Percentiles rank a stretch among this genome's conserved stretches.
phyloP scores from a whole-genome alignment of 305 asterid species.

The Fraxinus xanthoxyloides region DNA sequence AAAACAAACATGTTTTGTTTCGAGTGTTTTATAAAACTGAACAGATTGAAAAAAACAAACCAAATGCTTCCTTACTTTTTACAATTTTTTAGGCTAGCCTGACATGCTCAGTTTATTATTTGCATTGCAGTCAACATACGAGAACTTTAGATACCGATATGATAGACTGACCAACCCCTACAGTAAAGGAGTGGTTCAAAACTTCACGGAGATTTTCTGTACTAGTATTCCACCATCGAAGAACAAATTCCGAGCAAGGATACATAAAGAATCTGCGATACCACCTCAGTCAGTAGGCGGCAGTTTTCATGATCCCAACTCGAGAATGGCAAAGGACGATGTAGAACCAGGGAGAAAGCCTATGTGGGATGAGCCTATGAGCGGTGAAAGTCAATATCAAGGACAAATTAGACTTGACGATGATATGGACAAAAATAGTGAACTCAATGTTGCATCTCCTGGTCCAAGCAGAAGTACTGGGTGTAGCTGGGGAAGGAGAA shows the following conservation, averaged over 20 bases:
- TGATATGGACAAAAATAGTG: background rate
- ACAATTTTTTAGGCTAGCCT: background rate
- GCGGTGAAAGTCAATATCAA: slow-evolving; percentile 25
- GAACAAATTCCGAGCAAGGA: slow-evolving; percentile 67
- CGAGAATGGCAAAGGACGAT: slow-evolving; percentile 29
- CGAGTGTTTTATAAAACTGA: background rate
- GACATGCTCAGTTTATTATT: background rate
- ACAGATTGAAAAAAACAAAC: background rate
- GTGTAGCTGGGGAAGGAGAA: background rate
- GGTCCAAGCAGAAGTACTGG: background rate
- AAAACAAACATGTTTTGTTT: background rate
- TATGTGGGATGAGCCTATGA: slow-evolving; percentile 37
- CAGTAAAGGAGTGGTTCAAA: slow-evolving; percentile 55
- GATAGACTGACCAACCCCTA: slow-evolving; percentile 59
- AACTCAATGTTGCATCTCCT: background rate
- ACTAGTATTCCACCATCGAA: slow-evolving; percentile 62
- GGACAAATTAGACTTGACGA: slow-evolving; percentile 13
- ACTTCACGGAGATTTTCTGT: slow-evolving; percentile 70
- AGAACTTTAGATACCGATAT: slow-evolving; percentile 74
- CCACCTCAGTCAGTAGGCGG: slow-evolving; percentile 36
- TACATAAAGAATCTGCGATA: slow-evolving; percentile 37
- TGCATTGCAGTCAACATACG: slow-evolving; percentile 76
- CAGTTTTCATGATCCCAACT: slow-evolving; percentile 32
- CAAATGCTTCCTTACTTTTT: background rate
- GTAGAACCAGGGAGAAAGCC: slow-evolving; percentile 34